Conservation (phyloP, 192 early-diverging fungal genomes). For the Coemansia sp. region DNA sequence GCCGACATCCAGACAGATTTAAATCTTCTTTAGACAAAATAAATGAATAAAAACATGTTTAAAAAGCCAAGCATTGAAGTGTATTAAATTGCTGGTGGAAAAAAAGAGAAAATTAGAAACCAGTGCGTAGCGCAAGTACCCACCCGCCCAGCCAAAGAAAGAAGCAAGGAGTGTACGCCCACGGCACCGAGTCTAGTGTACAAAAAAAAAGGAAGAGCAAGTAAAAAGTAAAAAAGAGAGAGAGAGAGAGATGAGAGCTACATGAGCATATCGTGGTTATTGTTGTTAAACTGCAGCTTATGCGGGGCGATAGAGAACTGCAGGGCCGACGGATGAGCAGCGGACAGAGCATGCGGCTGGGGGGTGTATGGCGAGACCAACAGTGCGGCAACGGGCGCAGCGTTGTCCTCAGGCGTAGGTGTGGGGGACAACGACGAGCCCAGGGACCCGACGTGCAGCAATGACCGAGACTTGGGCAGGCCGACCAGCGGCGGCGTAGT, state of each 20-base stretch:
- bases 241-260: neutral
- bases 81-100: no score
- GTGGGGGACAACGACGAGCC: conserved; percentile 41
- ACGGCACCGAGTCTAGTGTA: no score
- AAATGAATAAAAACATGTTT: no score
- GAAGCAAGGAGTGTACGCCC: no score
- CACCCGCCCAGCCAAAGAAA: no score
- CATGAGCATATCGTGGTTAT: conserved; percentile 43
- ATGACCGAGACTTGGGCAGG: conserved; percentile 20
- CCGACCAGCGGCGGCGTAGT: conserved; percentile 22
- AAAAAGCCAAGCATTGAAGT: no score
- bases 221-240: neutral
- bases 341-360: neutral
- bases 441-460: conserved; percentile 19
- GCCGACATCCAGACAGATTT: no score
- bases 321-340: conserved; percentile 15
- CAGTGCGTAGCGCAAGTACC: no score
- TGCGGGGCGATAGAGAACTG: conserved; percentile 42
- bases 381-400: conserved; percentile 17
- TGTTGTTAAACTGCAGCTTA: conserved; percentile 45
- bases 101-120: no score
- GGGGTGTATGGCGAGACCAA: conserved; percentile 7
- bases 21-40: no score
- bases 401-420: conserved; percentile 25
- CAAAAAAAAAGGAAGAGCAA: conserved; percentile 5